A percentile compares a stretch with the other conserved stretches of the same genome.
phyloP scores from a whole-genome alignment of 352 stramenopile genomes.

The Phytophthora citricola region DNA sequence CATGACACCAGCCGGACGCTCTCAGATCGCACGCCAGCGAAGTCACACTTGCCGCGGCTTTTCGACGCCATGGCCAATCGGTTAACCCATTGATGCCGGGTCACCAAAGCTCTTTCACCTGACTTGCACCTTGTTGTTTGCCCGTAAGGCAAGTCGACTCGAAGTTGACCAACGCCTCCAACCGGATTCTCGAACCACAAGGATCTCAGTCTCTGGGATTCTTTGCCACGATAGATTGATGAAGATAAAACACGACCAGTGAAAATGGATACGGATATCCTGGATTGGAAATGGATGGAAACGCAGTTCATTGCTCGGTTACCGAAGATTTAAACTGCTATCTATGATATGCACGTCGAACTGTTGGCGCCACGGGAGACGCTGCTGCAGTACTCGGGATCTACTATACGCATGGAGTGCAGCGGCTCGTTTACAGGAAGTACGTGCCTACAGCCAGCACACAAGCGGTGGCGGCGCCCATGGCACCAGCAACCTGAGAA shows the following conservation, averaged over 20 bases:
- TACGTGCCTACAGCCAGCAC: conserved; percentile 28
- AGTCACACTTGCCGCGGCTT: conserved; percentile 10
- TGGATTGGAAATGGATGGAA: background rate
- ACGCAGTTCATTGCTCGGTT: background rate
- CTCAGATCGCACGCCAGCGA: conserved; percentile 17
- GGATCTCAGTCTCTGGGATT: no score
- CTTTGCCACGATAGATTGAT: no score
- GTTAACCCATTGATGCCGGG: conserved; percentile 10
- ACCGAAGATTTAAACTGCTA: conserved; percentile 4
- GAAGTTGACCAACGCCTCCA: no score
- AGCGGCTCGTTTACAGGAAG: conserved; percentile 28
- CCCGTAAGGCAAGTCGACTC: background rate
- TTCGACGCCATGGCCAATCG: background rate
- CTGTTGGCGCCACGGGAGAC: background rate
- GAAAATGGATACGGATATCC: conserved; percentile 18
- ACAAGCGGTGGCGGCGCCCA: conserved; percentile 24
- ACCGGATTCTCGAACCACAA: no score
- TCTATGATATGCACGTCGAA: conserved; percentile 29
- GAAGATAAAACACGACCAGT: conserved; percentile 21
- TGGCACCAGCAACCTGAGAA: conserved; percentile 15
- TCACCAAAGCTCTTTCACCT: background rate
- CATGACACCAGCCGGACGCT: background rate
- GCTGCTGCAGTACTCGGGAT: background rate
- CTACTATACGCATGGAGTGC: conserved; percentile 11
- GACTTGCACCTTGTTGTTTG: background rate